Percentiles rank a stretch among this genome's conserved stretches.
These are phyloP conservation scores for Xylaria curta DNA, from an alignment of 495 filamentous ascomycete species.

Conservation along the genomic window DNA sequence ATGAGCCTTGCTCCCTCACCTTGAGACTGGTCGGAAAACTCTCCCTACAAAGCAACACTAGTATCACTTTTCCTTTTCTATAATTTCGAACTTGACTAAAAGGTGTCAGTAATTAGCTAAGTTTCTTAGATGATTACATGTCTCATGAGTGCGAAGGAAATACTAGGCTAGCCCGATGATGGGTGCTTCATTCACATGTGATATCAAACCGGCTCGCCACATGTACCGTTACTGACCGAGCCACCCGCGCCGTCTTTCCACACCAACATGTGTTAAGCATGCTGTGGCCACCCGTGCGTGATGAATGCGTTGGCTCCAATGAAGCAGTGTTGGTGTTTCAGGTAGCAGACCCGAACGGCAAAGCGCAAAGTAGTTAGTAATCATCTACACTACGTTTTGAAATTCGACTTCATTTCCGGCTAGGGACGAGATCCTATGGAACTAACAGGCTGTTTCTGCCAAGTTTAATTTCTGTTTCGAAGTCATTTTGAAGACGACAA, in stretches of 20 bases:
- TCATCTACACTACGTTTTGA: too few relatives aligned
- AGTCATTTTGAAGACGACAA: not conserved
- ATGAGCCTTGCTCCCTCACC: too few relatives aligned
- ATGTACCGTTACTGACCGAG: not conserved
- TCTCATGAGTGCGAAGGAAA: not conserved
- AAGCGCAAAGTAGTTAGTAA: not conserved
- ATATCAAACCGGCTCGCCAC: too few relatives aligned
- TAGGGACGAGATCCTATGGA: not conserved
- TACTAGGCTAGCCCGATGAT: not conserved
- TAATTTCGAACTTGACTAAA: too few relatives aligned
- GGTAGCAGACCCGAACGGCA: not conserved
- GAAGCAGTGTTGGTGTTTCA: not conserved
- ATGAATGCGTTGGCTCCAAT: conserved; percentile 8
- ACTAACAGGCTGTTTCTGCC: not conserved
- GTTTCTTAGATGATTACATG: too few relatives aligned
- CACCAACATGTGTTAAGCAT: not conserved
- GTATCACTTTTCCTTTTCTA: too few relatives aligned
- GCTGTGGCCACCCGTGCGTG: not conserved
- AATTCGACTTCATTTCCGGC: not conserved
- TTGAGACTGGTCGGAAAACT: too few relatives aligned
- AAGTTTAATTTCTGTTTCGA: not conserved
- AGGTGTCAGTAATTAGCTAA: too few relatives aligned
- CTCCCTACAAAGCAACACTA: too few relatives aligned
- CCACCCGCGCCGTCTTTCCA: not conserved
- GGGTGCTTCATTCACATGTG: not conserved